A percentile compares a stretch with the other conserved stretches of the same genome.
Conservation (phyloP, 2,329 filamentous ascomycete genomes). For the Aspergillus aculeatus region DNA sequence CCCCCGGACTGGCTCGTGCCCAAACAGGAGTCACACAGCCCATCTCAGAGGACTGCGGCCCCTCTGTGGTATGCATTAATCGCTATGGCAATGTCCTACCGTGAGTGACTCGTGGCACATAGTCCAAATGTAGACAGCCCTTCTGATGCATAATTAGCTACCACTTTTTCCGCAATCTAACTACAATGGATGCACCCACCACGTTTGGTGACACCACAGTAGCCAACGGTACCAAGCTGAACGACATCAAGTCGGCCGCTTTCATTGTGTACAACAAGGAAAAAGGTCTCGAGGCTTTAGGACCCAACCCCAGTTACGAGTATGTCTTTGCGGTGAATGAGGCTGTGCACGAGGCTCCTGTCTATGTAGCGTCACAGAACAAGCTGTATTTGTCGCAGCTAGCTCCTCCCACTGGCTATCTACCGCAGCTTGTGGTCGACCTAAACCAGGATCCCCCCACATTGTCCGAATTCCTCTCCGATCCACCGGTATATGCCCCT, state of each 20-base stretch:
- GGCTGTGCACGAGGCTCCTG: conserved; percentile 45
- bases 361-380: conserved; percentile 43
- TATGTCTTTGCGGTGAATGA: conserved; percentile 39
- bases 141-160: conserved; percentile 32
- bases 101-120: conserved; percentile 13
- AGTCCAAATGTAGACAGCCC: background rate
- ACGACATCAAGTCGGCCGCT: conserved; percentile 32
- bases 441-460: conserved; percentile 45
- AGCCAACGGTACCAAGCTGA: conserved; percentile 33
- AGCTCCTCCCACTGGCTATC: conserved; percentile 35
- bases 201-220: conserved; percentile 35
- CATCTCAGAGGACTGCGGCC: conserved; percentile 30
- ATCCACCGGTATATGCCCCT: conserved; percentile 46
- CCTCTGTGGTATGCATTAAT: conserved; percentile 39
- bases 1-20: conserved; percentile 15
- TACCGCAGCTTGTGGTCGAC: conserved; percentile 42
- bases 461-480: conserved; percentile 39
- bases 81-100: conserved; percentile 33
- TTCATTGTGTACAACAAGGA: conserved; percentile 42
- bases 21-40: conserved; percentile 30
- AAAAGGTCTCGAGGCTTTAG: conserved; percentile 38
- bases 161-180: conserved; percentile 39
- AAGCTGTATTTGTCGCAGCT: conserved; percentile 42
- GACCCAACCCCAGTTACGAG: conserved; percentile 37
- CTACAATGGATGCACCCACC: conserved; percentile 21